phyloP scores from a whole-genome alignment of 2,329 filamentous ascomycete genomes.

The Alternaria infectoria region DNA sequence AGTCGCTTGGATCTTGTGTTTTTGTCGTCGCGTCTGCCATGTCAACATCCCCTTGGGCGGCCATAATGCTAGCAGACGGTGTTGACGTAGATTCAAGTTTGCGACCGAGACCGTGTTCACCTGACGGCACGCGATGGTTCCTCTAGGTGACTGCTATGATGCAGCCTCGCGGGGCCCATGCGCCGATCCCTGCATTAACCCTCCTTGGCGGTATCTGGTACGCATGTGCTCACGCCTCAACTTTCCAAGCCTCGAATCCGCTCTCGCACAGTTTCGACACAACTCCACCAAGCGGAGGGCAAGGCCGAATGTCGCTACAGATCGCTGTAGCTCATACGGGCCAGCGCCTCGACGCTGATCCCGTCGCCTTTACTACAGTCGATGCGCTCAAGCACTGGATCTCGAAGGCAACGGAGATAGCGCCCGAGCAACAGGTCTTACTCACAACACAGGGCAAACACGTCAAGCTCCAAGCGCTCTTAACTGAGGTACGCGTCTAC shows the following conservation, averaged over 20 bases:
- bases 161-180: conserved; percentile 31
- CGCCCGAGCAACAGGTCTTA: conserved; percentile 79
- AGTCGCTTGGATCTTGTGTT: conserved; percentile 21
- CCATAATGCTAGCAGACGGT: conserved; percentile 25
- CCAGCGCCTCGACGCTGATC: conserved; percentile 81
- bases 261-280: conserved; percentile 26
- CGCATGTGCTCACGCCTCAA: conserved; percentile 28
- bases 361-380: conserved; percentile 75
- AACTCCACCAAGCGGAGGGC: conserved; percentile 28
- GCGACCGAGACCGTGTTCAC: conserved; percentile 24
- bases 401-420: conserved; percentile 74
- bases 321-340: conserved; percentile 94
- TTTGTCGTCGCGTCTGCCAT: conserved; percentile 28
- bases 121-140: conserved; percentile 21
- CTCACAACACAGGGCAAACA: conserved; percentile 86
- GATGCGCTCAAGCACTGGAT: conserved; percentile 88
- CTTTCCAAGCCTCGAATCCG: conserved; percentile 13
- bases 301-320: conserved; percentile 77
- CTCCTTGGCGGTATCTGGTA: conserved; percentile 32
- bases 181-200: conserved; percentile 35
- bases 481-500: conserved; percentile 70
- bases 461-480: conserved; percentile 78
- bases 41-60: conserved; percentile 21
- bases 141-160: conserved; percentile 20
- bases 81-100: background rate